Evolutionary conservation across 2,329 filamentous ascomycete species (phyloP).

Genomic region (Fusarium pseudonygamai): DNA sequence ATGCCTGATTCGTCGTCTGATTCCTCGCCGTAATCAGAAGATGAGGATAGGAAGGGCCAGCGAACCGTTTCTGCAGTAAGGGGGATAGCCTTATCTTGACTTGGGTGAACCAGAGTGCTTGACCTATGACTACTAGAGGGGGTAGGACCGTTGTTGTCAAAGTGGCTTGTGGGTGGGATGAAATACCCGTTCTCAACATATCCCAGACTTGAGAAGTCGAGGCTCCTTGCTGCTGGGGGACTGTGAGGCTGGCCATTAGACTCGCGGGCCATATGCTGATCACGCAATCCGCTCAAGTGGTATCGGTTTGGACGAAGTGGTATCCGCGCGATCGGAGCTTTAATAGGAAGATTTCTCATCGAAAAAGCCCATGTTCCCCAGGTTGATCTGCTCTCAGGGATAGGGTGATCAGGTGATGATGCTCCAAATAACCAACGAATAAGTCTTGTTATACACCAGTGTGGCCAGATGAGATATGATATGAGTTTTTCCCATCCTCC

Average conservation of each 20-base stretch:
- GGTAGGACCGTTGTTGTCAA: background rate
- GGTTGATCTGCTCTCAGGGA: background rate
- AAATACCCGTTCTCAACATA: background rate
- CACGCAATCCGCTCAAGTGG: background rate
- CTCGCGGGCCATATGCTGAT: background rate
- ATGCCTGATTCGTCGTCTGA: background rate
- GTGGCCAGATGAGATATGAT: background rate
- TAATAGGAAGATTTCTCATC: background rate
- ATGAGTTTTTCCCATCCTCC: background rate
- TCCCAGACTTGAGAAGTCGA: background rate
- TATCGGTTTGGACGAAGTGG: background rate
- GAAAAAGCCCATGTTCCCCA: background rate
- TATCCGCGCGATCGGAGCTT: background rate
- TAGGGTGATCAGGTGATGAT: background rate
- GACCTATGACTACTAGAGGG: background rate
- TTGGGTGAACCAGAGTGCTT: background rate
- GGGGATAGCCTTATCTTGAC: too few species aligned
- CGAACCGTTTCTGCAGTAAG: background rate
- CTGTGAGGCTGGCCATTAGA: background rate
- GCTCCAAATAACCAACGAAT: background rate
- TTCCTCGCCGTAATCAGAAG: background rate
- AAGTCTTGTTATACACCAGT: background rate
- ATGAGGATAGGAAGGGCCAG: background rate
- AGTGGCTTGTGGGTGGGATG: background rate
- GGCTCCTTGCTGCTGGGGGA: background rate